Conservation (phyloP, 2,329 filamentous ascomycete species). For the Cucurbitaria berberidis region DNA sequence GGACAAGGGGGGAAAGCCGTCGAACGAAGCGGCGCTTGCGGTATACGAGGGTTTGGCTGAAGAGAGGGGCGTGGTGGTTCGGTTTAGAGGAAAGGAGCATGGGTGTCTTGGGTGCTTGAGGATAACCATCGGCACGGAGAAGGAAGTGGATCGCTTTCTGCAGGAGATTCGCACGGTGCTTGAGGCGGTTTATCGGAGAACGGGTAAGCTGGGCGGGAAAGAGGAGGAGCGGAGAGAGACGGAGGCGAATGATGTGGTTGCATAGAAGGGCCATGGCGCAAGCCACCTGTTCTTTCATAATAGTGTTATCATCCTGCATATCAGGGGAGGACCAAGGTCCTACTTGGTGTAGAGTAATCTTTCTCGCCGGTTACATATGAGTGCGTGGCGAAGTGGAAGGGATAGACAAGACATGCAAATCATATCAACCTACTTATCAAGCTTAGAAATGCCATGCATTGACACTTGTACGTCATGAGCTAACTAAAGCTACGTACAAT, state of each 20-base stretch:
- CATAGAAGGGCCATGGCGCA: conserved; percentile 32
- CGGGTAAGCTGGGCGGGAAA: conserved; percentile 33
- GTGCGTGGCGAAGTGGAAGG: not conserved
- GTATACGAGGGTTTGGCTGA: conserved; percentile 88
- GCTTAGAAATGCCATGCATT: too few relatives aligned
- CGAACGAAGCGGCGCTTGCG: conserved; percentile 77
- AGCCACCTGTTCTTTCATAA: too few relatives aligned
- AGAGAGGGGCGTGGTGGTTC: conserved; percentile 84
- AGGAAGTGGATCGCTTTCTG: conserved; percentile 82
- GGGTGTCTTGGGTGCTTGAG: conserved; percentile 88
- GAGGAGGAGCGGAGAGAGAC: conserved; percentile 56
- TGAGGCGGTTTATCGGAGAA: conserved; percentile 54
- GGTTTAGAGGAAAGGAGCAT: conserved; percentile 90
- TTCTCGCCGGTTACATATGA: not conserved
- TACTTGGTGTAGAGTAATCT: not conserved
- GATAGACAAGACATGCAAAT: not conserved
- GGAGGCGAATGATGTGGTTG: conserved; percentile 58
- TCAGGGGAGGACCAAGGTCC: not conserved
- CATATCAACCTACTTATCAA: too few relatives aligned
- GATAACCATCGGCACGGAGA: conserved; percentile 89
- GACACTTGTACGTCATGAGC: too few relatives aligned
- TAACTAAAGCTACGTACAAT: too few relatives aligned
- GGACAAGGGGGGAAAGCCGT: conserved; percentile 68
- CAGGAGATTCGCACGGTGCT: conserved; percentile 65
- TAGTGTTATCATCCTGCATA: not conserved